Base-by-base conservation (phyloP, 495 filamentous ascomycete species). In the Aspergillus nidulans region DNA sequence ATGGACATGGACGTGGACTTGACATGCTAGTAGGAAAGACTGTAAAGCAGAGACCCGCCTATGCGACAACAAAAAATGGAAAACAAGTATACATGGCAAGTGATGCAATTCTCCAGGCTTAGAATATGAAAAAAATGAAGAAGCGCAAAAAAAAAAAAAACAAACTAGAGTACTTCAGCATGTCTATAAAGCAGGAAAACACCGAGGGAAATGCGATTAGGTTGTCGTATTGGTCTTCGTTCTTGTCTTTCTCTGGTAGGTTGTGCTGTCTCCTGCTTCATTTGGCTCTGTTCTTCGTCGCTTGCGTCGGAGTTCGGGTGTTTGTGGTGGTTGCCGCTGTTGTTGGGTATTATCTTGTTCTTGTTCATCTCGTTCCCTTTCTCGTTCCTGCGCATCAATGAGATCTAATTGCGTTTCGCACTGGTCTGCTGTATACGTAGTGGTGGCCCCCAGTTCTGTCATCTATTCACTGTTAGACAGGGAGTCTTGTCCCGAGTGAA, bases 321-420 rank as follows among this genome's bases (percentile, higher is more conserved):
- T 61, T 41, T 59, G 62, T 40, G 63, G 62, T 41, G 57, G 62
- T 40, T 62, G 62, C 10, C 9, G 30, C 15, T 34, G 4, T 13
- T 59, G 66, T 3, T 66, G 60, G 1, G 24, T 51, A 49, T 46
- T 58, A 8, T 39, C n/a, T 18, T 18, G 30, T 25, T 39, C 32
- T 15, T n/a, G 28, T 10, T 38, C 32, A 39, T 39, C 30, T 38
- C 21, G 16, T 18, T 52, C 45, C 7, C 41, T 47, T 6, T 67
- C 61, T 42, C 56, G 61, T 34, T 51, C 51, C 8, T 56, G 53
- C 46, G 57, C 21, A 18, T 75, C 66, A 2, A 75, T 47, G 12
- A 67, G 55, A 9, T 57, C 60, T 51, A 76, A 49, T 61, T 76
- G 69, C 32, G 64, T 51, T 57, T 66, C 65, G 59, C 72, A 74